Base-by-base conservation (phyloP, 1,284 basidiomycete genomes). In the Trametes polyzona region DNA sequence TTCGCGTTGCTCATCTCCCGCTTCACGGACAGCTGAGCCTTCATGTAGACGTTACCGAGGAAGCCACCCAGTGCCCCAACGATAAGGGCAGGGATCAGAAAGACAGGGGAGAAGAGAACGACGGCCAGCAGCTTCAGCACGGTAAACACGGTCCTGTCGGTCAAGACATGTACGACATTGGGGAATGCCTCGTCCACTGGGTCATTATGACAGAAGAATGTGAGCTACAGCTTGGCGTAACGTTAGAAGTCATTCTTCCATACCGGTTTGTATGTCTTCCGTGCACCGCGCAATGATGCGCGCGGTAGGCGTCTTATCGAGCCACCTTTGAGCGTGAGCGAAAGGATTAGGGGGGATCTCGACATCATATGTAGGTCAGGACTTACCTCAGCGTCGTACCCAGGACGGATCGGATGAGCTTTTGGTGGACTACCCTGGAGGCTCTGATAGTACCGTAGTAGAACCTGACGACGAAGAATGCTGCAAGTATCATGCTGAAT, bases 21-120 rank as follows among this genome's bases (percentile, higher is more conserved):
- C 66, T 92, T 93, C 43, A 91, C 87, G 14, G 84, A 82, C 21
- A 92, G 75, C 67, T 92, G 90, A 6, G 85, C 85, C 63, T 83
- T 83, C 66, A 92, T 87, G 63, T 84, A 87, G 27, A 86, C 68
- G 48, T 74, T 68, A 3, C 74, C 83, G 32, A 78, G 70, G 65
- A 74, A 70, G 7, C 68, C 78, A 23, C 83, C 83, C 5, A 81
- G n/a, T 3, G 72, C 60, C 7, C 76, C 76, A 21, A 86, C 72
- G 44, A 71, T 7, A n/a, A 75, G 43, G n/a, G 75, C 74, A n/a
- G 78, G 78, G 14, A 77, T 33, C 17, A 75, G 27, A 64, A 79
- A 73, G 11, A 72, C 57, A 0, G 80, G 82, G 0, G 82, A 78
- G 33, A 83, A 69, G 30, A 75, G 54, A 19, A 83, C 69, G 44